Evolutionary conservation across 495 filamentous ascomycete species (phyloP), one percentile per base, ranked within the genome.

Genomic region (Penicillium mononematosum): DNA sequence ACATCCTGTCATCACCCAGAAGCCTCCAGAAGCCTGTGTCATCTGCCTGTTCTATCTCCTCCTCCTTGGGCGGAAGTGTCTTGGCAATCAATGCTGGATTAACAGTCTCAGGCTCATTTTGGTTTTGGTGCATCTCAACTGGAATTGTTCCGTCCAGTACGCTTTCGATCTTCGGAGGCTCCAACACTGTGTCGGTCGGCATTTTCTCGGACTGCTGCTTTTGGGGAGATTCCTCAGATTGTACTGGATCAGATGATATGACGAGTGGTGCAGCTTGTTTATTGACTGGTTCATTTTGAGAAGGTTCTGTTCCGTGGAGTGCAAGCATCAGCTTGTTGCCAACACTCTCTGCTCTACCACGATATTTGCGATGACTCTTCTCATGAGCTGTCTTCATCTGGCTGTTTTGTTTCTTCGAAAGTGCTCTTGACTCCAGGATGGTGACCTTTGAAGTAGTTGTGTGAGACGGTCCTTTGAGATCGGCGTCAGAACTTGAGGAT

Each of bases 281-380:
- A 47, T 47, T 14, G 22, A n/a, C 29, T 51, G 44, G 19, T 6
- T 24, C 44, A n/a, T 27, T 31, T n/a, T 45, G 48, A 24, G 52
- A 36, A 10, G 45, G 17, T 12, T 48, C 45, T 19, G 41, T 47
- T 27, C 54, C 53, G 6, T 58, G 45, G 6, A 75, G 61, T 5
- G 70, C 70, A 48, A 62, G 64, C 19, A 58, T 44, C 6, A 75
- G 57, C 39, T 70, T 73, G 39, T 58, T 45, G 7, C 66, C 72
- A 25, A 73, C 60, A 20, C 42, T 34, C 45, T 65, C 50, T 4
- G 70, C 72, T 53, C 69, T 68, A 19, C 72, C 70, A 31, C 55
- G 7, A 7, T 10, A 4, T 14, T n/a, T n/a, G 14, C 11, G 10
- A 20, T 11, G 9, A 9, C 17, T 22, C n/a, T 12, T 31, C 5